Evolutionary conservation across 1,284 basidiomycete species (phyloP).

Genomic region (Cryptococcus depauperatus): DNA sequence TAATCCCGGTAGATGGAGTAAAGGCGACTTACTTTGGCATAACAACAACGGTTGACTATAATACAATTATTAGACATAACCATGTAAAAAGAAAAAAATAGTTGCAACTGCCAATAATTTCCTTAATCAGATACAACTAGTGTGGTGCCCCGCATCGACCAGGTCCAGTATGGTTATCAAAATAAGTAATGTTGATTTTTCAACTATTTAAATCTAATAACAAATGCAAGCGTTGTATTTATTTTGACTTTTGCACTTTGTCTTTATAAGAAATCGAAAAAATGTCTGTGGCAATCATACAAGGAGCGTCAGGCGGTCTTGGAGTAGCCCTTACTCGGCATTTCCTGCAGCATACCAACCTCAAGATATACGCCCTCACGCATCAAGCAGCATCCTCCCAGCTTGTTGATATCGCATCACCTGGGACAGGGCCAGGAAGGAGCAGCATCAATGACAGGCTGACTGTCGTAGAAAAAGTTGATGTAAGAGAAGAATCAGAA

Average conservation of each 20-base stretch:
- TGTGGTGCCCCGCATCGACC: neutral
- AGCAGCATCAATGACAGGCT: slow-evolving; percentile 27
- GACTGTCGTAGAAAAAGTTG: slow-evolving; percentile 44
- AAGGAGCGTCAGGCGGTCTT: slow-evolving; percentile 30
- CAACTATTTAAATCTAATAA: too few species aligned
- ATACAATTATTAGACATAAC: too few species aligned
- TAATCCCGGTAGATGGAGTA: too few species aligned
- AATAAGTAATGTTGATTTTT: neutral
- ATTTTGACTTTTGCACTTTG: too few species aligned
- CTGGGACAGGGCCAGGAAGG: neutral
- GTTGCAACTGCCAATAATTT: too few species aligned
- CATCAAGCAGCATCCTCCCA: slow-evolving; percentile 36
- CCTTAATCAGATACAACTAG: too few species aligned
- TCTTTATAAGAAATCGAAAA: too few species aligned
- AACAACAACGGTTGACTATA: too few species aligned
- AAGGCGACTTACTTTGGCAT: too few species aligned
- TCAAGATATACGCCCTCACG: slow-evolving; percentile 47
- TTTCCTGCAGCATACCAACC: slow-evolving; percentile 41
- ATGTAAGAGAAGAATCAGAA: slow-evolving; percentile 41
- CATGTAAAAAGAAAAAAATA: too few species aligned
- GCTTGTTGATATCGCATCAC: too few species aligned
- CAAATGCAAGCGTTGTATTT: too few species aligned
- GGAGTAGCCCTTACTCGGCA: slow-evolving; percentile 27
- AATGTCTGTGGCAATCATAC: slow-evolving; percentile 38
- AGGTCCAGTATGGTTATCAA: neutral